Percentiles rank a stretch among this genome's conserved stretches.
These are phyloP conservation scores for Didymella keratinophila DNA, from an alignment of 2,329 filamentous ascomycete species.

Conservation along the genomic window DNA sequence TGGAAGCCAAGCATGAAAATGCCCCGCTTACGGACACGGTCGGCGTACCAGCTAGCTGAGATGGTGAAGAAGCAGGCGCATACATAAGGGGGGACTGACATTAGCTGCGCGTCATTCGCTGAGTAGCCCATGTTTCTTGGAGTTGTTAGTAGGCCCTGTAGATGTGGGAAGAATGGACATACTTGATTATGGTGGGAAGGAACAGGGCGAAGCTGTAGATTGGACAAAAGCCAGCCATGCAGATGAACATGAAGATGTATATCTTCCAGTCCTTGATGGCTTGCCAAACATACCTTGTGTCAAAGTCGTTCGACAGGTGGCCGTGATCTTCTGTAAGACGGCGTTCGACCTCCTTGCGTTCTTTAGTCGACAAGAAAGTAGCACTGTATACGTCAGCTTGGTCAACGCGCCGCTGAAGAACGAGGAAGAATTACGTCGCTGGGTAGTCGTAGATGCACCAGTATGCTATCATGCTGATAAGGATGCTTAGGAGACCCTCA, in stretches of 20 bases:
- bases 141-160: slow-evolving; percentile 63
- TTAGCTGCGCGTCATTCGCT: slow-evolving; percentile 49
- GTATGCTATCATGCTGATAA: slow-evolving; percentile 44
- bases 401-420: neutral
- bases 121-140: slow-evolving; percentile 64
- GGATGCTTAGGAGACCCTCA: slow-evolving; percentile 44
- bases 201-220: slow-evolving; percentile 58
- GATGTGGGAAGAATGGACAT: slow-evolving; percentile 50
- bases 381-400: slow-evolving; percentile 58
- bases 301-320: slow-evolving; percentile 49
- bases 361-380: slow-evolving; percentile 63
- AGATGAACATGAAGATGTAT: slow-evolving; percentile 53
- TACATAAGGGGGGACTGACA: slow-evolving; percentile 68
- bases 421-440: slow-evolving; percentile 59
- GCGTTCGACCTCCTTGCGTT: slow-evolving; percentile 66
- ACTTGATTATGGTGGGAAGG: slow-evolving; percentile 63
- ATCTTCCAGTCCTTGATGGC: slow-evolving; percentile 54
- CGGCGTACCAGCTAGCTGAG: slow-evolving; percentile 40
- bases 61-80: slow-evolving; percentile 49
- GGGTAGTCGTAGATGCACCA: slow-evolving; percentile 69
- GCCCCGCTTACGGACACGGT: slow-evolving; percentile 38
- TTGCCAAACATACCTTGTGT: slow-evolving; percentile 50
- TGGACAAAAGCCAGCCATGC: slow-evolving; percentile 51
- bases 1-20: slow-evolving; percentile 46
- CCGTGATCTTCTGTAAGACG: slow-evolving; percentile 67